phyloP scores from a whole-genome alignment of 75 land plant species.

The Cupressus sempervirens region DNA sequence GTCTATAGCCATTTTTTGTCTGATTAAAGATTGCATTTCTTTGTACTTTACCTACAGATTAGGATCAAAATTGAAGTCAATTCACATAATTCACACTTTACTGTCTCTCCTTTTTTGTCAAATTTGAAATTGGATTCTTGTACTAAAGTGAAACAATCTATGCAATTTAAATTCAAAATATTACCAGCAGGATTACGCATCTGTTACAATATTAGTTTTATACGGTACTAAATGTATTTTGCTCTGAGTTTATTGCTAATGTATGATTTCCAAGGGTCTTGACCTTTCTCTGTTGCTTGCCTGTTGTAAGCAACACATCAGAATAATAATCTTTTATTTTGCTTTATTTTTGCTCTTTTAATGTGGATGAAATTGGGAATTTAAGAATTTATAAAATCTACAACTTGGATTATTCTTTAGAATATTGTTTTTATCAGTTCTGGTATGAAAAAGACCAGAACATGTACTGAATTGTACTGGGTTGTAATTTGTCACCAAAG shows the following conservation, averaged over 20 bases:
- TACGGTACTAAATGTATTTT: neutral
- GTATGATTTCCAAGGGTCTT: too few species aligned
- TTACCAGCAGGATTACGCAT: neutral
- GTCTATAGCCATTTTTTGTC: constrained; percentile 2
- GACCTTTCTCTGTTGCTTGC: neutral
- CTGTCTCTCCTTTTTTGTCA: neutral
- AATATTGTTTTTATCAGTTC: neutral
- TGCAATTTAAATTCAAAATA: neutral
- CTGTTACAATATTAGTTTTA: neutral
- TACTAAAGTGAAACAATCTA: neutral
- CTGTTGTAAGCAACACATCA: neutral
- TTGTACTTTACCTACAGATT: neutral
- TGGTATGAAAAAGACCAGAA: neutral
- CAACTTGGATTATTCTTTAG: neutral
- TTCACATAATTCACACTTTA: neutral
- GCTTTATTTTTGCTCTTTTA: neutral
- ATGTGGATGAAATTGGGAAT: neutral
- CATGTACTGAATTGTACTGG: too few species aligned
- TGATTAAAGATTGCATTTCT: neutral
- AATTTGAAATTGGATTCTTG: neutral
- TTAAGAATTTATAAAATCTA: neutral
- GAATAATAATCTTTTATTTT: neutral
- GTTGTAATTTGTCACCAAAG: neutral
- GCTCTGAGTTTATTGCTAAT: neutral
- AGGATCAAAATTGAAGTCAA: constrained; percentile 1